phyloP scores from a whole-genome alignment of 2,329 filamentous ascomycete genomes.

The Neocatenulostroma microsporum region DNA sequence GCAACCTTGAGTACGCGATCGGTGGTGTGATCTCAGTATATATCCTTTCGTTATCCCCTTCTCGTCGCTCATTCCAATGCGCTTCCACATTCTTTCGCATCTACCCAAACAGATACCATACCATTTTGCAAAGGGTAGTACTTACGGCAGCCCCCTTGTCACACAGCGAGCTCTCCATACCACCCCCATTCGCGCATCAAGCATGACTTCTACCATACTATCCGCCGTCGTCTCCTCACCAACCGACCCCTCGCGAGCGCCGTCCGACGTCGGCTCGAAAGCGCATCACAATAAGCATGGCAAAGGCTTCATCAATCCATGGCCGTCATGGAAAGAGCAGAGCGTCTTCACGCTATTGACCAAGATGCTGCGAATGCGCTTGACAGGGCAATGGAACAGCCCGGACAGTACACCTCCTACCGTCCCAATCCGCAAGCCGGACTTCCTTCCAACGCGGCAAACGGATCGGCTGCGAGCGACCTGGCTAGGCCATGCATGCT shows the following conservation, averaged over 20 bases:
- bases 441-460: slow-evolving; percentile 56
- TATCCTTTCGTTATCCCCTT: too few species aligned
- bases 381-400: slow-evolving; percentile 41
- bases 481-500: slow-evolving; percentile 93
- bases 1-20: too few species aligned
- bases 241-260: slow-evolving; percentile 30
- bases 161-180: slow-evolving; percentile 4
- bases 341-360: slow-evolving; percentile 27
- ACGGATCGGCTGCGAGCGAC: slow-evolving; percentile 66
- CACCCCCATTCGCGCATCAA: neutral
- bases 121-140: too few species aligned
- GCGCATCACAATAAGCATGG: slow-evolving; percentile 46
- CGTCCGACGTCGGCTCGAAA: slow-evolving; percentile 40
- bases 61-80: too few species aligned
- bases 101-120: too few species aligned
- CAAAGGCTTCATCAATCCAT: slow-evolving; percentile 51
- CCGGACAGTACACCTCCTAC: slow-evolving; percentile 60
- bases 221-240: slow-evolving; percentile 37
- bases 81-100: too few species aligned
- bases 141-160: neutral
- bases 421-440: slow-evolving; percentile 58
- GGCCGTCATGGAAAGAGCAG: slow-evolving; percentile 45
- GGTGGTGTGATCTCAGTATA: too few species aligned
- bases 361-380: slow-evolving; percentile 36
- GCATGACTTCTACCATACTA: slow-evolving; percentile 23